Evolutionary conservation across 805 yeast species (phyloP), one percentile per base, ranked within the genome.

Genomic region (Myxozyma neglecta): DNA sequence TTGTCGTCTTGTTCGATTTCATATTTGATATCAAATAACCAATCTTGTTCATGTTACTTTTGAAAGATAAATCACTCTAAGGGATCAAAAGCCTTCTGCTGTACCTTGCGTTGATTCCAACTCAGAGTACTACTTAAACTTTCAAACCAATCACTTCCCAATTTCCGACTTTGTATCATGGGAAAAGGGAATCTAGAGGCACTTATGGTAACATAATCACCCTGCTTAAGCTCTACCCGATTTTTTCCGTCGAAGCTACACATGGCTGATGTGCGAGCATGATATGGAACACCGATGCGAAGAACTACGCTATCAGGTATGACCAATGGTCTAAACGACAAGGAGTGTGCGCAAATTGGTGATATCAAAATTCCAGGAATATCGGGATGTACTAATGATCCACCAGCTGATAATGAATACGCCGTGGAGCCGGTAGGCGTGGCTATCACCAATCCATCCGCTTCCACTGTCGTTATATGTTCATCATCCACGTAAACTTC

Each of bases 161-260:
- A 83, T 56, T 85, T 81, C 10, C 88, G 83, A 1, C 89, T 81
- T 66, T 86, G 84, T 3, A 93, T 93, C 2, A 97, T 91, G 3
- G 99, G 98, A 78, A 93, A 93, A 20, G 97, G 96, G 75, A 83
- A 93, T 20, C 91, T 88, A 47, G 93, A 85, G 0, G 97, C 97
- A 44, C 84, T 84, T 10, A 94, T 83, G 0, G 90, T 84, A 40
- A 94, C 88, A 70, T 89, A 91, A 73, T 90, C 94, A 8, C 98
- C 97, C 61, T 83, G 85, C 37, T 78, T 74, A 46, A 94, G 76
- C 72, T 93, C 97, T 2, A 90, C 86, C 46, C 97, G 79, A 20
- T 86, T 85, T 68, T 93, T 85, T 10, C 99, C 99, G 75, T 94
- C 99, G 72, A 94, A 94, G 1, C 97, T 86, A 1, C 96, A 96